Evolutionary conservation across 805 yeast genomes (phyloP), one percentile per base, ranked within the genome.

Genomic region (Monosporozyma unispora): DNA sequence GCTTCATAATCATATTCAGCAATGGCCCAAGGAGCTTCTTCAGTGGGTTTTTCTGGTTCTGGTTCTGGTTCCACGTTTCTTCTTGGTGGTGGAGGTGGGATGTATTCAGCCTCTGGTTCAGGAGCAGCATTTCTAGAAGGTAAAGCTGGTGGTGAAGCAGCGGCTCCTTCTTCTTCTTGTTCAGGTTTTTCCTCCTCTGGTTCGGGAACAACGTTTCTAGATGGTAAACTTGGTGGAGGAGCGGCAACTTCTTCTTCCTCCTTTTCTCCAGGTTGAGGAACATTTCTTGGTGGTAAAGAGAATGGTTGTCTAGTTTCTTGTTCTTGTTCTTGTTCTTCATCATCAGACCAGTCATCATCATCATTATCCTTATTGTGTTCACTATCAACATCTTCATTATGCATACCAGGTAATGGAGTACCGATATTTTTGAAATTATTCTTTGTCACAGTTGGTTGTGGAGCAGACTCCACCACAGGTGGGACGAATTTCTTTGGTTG

Each of bases 1-100:
- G 95, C 96, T 46, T 84, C 96, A 64, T 91, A 90, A 52, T 84
- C 93, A 64, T 88, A 93, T 61, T 82, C 84, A 4, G 93, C 98
- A 52, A 79, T 64, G 1, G 97, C 99, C 31, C 73, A 66, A 10
- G 66, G 59, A 25, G 38, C 44, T 18, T 57, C 54, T 39, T 57
- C 55, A 27, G 54, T 56, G 42, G 56, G 62, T 31, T 51, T 56
- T 39, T 55, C 55, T 33, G 55, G 58, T 42, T 53, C 64, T 28
- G 58, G 61, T 21, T 60, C 66, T 11, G 52, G 59, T 23, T 48
- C 57, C 3, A 12, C 46, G 11, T 16, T 38, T 7, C 48, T 31
- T 54, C 59, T 61, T 46, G 53, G 61, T 51, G 57, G 64, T 28
- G 55, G 46, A 8, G 55, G 46, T 47, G 66, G 65, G 8, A 52